Evolutionary conservation across 2,329 filamentous ascomycete genomes (phyloP), one percentile per base, ranked within the genome.

Genomic region (Decorospora gaudefroyi): DNA sequence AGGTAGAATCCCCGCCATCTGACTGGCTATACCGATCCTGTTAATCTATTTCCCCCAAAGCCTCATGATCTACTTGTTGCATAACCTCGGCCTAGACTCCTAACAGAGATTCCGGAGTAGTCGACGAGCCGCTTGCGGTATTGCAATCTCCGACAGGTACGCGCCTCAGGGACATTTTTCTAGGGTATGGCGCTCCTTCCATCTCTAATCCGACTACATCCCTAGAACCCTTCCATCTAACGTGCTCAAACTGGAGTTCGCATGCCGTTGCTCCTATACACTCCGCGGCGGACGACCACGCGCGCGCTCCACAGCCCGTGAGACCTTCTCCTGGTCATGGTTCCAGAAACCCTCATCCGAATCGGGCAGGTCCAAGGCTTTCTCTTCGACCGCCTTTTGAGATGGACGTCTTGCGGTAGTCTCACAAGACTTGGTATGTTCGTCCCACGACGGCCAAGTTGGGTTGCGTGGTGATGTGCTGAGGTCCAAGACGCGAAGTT

Each of bases 121-220:
- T 17, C 36, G 28, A 27, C 8, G 25, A 28, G 17, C 23, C 23
- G 35, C 28, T 38, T 37, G 13, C 23, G 10, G 31, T 13, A 44
- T 46, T 49, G 34, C 49, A 53, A 59, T 62, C 44, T 56, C 34
- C 55, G 47, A 49, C 50, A 55, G 28, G 57, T 55, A 60, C 55
- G 23, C 45, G 35, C 32, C 50, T 42, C 51, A 50, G 51, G 22
- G 30, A 26, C 28, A 47, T 6, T 32, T 47, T 36, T 49, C 52
- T 38, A 55, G 41, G 39, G 34, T 42, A 31, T 36, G 50, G 37
- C 47, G 43, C 44, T 55, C 19, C 28, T 19, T 41, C 21, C 11
- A n/a, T 38, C 40, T 40, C 42, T 60, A 51, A 50, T 51, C 41
- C 43, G 16, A 53, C 39, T 36, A 49, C 41, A 46, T 32, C 22